A percentile compares a stretch with the other conserved stretches of the same genome.
These are phyloP conservation scores for Dipodascus geniculatus DNA, from an alignment of 805 yeast species.

Conservation along the genomic window DNA sequence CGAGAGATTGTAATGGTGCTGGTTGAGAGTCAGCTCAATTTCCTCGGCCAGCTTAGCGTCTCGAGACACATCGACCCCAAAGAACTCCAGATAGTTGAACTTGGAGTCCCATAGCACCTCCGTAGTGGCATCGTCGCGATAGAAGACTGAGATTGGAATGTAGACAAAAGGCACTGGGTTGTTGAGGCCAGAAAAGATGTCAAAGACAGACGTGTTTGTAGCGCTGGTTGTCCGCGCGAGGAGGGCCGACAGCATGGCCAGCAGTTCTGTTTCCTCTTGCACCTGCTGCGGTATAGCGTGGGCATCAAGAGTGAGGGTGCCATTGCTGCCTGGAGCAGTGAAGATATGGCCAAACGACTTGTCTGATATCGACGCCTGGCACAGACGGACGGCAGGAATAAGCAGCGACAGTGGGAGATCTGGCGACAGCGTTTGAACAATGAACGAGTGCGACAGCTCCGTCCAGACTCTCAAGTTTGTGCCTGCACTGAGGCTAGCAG, in stretches of 20 bases:
- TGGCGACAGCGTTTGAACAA: neutral
- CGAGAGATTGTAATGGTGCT: too few species aligned
- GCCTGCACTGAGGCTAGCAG: neutral
- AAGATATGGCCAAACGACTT: neutral
- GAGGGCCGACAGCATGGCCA: neutral
- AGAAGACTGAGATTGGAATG: neutral
- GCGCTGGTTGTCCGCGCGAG: neutral
- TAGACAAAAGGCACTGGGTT: neutral
- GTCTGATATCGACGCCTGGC: neutral
- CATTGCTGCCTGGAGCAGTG: neutral
- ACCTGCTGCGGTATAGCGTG: neutral
- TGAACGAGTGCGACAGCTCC: neutral
- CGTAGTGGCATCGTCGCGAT: neutral
- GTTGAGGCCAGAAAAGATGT: neutral
- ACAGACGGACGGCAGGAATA: neutral
- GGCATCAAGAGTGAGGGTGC: neutral
- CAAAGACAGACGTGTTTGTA: neutral
- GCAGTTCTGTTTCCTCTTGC: neutral
- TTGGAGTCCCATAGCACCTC: neutral
- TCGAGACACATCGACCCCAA: too few species aligned
- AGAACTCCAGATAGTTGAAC: neutral
- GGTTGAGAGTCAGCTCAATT: too few species aligned
- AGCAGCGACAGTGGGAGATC: neutral
- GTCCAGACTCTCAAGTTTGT: neutral
- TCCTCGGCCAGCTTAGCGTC: too few species aligned